Evolutionary conservation across 2,329 filamentous ascomycete species (phyloP), one percentile per base, ranked within the genome.

Genomic region (Hypoxylon sp.): DNA sequence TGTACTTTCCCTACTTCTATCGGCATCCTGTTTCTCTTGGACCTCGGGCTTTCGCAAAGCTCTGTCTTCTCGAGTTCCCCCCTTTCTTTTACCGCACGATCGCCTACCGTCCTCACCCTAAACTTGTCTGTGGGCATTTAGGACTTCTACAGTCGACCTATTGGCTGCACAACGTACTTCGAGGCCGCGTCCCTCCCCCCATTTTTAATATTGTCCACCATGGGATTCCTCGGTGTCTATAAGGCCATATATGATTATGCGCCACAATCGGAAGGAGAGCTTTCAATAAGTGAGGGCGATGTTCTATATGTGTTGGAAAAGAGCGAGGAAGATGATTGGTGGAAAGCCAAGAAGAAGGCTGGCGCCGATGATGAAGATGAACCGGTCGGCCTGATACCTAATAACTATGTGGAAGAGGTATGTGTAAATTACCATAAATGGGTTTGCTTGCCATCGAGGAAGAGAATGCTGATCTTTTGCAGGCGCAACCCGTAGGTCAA

Each of bases 321-420:
- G 83, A 91, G 89, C 70, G 79, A 82, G 55, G 90, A 92, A 34
- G 87, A 89, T 90, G 82, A 93, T 78, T 98, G 96, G 96, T 98
- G 96, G 96, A 96, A 91, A 80, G 93, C 92, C 51, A 97, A 97
- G 85, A 97, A 97, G 85, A 93, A 91, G 82, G 93, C 94, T 70
- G 88, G 87, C 32, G 86, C 84, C 25, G 92, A 94, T 38, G 94
- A 97, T 46, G 94, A 97, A 45, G 94, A 97, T 46, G 94, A 98
- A 81, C 94, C 94, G 2, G 89, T 93, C 74, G 94, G 94, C 66
- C 82, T 98, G 77, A 90, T 99, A 65, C 96, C 96, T 13, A 94
- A 92, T 78, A 99, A 98, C 80, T 99, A 99, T 79, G 87, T 99
- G 62, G 91, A 98, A 83, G 90, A 97, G 90, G 94, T 97, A 83